Conservation (phyloP, 257 asterid species). For the Schizonepeta tenuifolia region DNA sequence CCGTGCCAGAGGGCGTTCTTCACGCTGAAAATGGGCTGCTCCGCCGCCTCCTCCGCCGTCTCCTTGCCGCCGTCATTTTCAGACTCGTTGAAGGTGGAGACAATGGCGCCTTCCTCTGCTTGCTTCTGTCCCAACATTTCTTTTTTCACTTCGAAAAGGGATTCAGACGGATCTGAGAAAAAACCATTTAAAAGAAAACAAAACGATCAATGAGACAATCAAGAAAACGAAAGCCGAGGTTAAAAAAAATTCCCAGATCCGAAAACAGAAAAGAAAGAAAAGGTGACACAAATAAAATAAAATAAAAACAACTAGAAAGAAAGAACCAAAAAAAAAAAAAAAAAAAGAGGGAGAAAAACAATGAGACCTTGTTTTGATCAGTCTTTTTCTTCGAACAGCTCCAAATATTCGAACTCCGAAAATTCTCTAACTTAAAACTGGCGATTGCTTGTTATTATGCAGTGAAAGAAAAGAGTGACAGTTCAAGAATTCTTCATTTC, state of each 20-base stretch:
- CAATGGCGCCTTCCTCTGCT: slow-evolving; percentile 86
- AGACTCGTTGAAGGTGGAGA: slow-evolving; percentile 56
- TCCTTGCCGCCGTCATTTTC: slow-evolving; percentile 53
- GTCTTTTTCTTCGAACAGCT: slow-evolving; percentile 18
- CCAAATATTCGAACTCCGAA: background rate
- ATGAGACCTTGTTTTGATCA: slow-evolving; percentile 32
- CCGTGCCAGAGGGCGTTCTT: slow-evolving; percentile 93
- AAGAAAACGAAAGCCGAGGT: slow-evolving; percentile 41
- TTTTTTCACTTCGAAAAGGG: background rate
- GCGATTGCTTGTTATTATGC: background rate
- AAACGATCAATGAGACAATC: slow-evolving; percentile 37
- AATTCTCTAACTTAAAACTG: background rate
- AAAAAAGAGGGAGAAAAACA: background rate
- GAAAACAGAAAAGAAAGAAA: background rate
- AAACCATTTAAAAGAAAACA: background rate
- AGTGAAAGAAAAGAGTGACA: slow-evolving; percentile 18
- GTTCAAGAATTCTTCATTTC: slow-evolving; percentile 27
- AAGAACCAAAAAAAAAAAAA: background rate
- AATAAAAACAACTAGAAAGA: slow-evolving; percentile 19
- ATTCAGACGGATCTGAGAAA: slow-evolving; percentile 19
- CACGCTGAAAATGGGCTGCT: slow-evolving; percentile 60
- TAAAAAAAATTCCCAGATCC: slow-evolving; percentile 35
- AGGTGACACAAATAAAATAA: background rate
- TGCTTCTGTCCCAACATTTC: slow-evolving; percentile 79
- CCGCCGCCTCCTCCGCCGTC: slow-evolving; percentile 47